Evolutionary conservation across 176 grass and related monocot genomes (phyloP).

Genomic region (Aegilops longissima): DNA sequence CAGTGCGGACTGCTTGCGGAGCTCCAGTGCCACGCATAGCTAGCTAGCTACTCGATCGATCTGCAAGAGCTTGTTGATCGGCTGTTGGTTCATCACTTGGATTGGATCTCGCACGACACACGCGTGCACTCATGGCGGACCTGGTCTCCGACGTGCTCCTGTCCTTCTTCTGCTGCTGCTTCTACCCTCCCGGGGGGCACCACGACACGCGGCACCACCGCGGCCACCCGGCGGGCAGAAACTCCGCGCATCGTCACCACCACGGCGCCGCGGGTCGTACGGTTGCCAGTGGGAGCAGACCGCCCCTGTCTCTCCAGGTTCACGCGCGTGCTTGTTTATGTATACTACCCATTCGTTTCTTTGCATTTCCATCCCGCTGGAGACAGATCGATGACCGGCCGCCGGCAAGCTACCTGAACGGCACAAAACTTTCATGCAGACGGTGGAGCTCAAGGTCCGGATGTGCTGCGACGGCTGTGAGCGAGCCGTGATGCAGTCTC

Average conservation of each 20-base stretch:
- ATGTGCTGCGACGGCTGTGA: slow-evolving; percentile 86
- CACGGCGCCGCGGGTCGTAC: neutral
- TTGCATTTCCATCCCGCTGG: neutral
- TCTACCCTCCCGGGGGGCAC: slow-evolving; percentile 34
- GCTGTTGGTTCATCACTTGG: neutral
- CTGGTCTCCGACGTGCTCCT: slow-evolving; percentile 47
- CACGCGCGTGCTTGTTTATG: neutral
- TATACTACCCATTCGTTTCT: neutral
- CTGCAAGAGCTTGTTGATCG: neutral
- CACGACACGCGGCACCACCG: neutral
- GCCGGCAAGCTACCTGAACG: neutral
- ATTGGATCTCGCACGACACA: neutral
- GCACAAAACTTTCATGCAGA: slow-evolving; percentile 27
- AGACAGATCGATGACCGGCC: neutral
- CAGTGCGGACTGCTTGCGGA: neutral
- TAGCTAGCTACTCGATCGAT: neutral
- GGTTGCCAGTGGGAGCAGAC: slow-evolving; percentile 2
- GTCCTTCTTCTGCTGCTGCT: slow-evolving; percentile 60
- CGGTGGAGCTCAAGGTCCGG: slow-evolving; percentile 75
- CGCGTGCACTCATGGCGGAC: slow-evolving; percentile 41
- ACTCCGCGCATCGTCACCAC: neutral
- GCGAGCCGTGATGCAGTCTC: slow-evolving; percentile 53
- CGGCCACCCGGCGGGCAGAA: neutral
- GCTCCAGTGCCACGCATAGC: neutral
- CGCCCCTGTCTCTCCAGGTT: slow-evolving; percentile 43